Base-by-base conservation (phyloP, 2,329 filamentous ascomycete species). In the Fusarium sp. region DNA sequence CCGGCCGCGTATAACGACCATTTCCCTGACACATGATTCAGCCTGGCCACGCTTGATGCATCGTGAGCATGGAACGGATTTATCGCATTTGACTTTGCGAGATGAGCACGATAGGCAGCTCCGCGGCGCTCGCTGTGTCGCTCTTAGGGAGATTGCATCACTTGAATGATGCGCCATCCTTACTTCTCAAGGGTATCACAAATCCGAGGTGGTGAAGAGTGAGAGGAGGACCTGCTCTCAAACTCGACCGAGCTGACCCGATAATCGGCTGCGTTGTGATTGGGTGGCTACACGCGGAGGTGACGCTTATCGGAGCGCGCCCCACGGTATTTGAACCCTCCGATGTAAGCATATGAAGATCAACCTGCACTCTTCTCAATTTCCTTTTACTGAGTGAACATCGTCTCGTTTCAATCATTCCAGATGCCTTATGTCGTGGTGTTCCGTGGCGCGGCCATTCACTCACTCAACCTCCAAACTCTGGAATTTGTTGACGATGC, bases 371-470 rank as follows among this genome's bases (percentile, higher is more conserved):
- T 31, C 18, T 17, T 38, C 33, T 36, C 17, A 2, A 18, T 12
- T 18, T 50, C 4, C 12, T 11, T 33, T 13, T 4, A 3, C 15
- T 18, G 10, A 7, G 7, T 31, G 7, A 10, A 0, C 4, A 7
- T 13, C 5, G 0, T 4, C 15, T 4, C 4, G 10, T 18, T 17
- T 17, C 10, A 9, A 6, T 22, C 2, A 0, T 18, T 22, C 46
- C n/a, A 33, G 11, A 67, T 49, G 55, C 4, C 42, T 5, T 49
- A 31, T 12, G 9, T 39, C 6, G 3, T 47, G 1, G 35, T 68
- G 2, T 62, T 68, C 7, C 55, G 55, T 7, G 65, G 65, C 7
- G 63, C 65, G 11, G 47, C 25, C 18, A 44, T 68, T 15, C 65
- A 68, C 25, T 62, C 65, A 0, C 15, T 68, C 0, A 20, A 62